Conservation (phyloP, 2,329 filamentous ascomycete species). For the Oidium heveae region DNA sequence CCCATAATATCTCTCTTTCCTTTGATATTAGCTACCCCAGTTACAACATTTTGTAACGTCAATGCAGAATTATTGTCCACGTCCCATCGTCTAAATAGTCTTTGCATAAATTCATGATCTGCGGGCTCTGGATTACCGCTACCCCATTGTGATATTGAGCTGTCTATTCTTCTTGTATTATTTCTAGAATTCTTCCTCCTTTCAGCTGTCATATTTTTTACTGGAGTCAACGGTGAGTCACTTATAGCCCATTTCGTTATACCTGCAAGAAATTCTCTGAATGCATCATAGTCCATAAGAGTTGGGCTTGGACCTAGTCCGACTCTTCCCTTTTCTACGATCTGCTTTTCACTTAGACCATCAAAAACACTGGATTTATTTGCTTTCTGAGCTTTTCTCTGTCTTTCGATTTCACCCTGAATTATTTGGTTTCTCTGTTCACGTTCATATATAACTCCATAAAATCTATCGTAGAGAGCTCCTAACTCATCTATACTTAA, state of each 20-base stretch:
- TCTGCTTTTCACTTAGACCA: conserved; percentile 18
- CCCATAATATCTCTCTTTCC: conserved; percentile 92
- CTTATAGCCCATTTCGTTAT: conserved; percentile 85
- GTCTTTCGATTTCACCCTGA: conserved; percentile 46
- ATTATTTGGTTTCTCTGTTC: conserved; percentile 60
- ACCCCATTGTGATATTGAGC: conserved; percentile 25
- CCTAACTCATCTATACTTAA: conserved; percentile 67
- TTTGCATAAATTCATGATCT: conserved; percentile 81
- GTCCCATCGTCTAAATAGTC: conserved; percentile 77
- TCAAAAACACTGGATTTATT: conserved; percentile 23
- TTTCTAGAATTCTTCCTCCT: conserved; percentile 30
- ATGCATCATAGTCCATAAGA: conserved; percentile 92
- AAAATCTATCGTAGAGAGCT: conserved; percentile 83
- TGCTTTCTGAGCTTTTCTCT: conserved; percentile 34
- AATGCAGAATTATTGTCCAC: conserved; percentile 50
- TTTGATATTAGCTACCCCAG: conserved; percentile 73
- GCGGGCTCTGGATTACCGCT: conserved; percentile 41
- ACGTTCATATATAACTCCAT: conserved; percentile 71
- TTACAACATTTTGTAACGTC: conserved; percentile 76
- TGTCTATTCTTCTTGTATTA: conserved; percentile 19
- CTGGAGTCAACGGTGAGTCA: conserved; percentile 42
- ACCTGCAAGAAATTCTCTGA: conserved; percentile 74
- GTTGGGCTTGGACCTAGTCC: conserved; percentile 73
- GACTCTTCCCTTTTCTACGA: conserved; percentile 61
- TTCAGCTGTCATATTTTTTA: conserved; percentile 25